phyloP scores from a whole-genome alignment of 2,329 filamentous ascomycete species.

The Lomentospora prolificans region DNA sequence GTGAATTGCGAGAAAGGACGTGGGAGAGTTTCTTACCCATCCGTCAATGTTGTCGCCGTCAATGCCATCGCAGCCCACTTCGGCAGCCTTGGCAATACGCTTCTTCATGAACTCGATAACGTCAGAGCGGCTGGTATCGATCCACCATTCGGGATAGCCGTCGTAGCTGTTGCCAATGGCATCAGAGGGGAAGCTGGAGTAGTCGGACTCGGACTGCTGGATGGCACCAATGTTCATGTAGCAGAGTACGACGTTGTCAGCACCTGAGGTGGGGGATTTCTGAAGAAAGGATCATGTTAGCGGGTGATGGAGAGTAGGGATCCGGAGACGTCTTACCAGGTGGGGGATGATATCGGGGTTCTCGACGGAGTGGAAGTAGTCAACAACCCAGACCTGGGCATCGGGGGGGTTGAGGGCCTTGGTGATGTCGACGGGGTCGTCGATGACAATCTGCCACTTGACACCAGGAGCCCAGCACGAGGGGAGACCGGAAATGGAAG shows the following conservation, averaged over 20 bases:
- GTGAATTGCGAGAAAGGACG: not conserved
- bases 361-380: constrained; percentile 18
- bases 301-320: not conserved
- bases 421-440: constrained; percentile 18
- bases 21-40: constrained; percentile 13
- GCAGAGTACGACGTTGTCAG: constrained; percentile 22
- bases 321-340: constrained; percentile 16
- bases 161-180: constrained; percentile 18
- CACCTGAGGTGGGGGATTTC: constrained; percentile 11
- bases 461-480: constrained; percentile 18
- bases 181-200: constrained; percentile 15
- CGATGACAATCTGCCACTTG: constrained; percentile 21
- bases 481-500: not conserved
- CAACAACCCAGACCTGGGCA: constrained; percentile 21
- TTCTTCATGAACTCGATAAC: constrained; percentile 22
- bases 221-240: constrained; percentile 24
- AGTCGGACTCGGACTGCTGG: constrained; percentile 13
- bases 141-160: constrained; percentile 19
- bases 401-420: constrained; percentile 17
- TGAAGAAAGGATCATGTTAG: not conserved
- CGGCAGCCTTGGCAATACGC: constrained; percentile 18
- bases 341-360: constrained; percentile 18
- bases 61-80: constrained; percentile 22
- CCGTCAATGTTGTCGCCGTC: constrained; percentile 25
- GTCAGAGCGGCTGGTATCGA: constrained; percentile 17